A percentile compares a stretch with the other conserved stretches of the same genome.
Conservation (phyloP, 1,139 yeast genomes). For the Suhomyces panamericanus region DNA sequence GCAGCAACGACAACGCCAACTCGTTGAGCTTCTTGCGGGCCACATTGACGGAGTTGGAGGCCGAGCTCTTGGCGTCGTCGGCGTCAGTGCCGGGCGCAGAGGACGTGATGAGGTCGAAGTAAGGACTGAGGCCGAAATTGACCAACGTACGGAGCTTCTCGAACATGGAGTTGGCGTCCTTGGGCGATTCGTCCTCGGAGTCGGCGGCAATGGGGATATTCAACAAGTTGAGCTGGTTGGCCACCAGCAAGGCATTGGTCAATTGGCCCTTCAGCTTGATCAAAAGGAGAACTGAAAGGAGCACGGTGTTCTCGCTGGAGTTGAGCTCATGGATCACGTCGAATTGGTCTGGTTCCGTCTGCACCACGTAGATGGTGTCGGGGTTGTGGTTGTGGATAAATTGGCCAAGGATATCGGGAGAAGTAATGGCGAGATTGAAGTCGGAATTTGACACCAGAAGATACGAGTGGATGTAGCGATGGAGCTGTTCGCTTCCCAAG, state of each 20-base stretch:
- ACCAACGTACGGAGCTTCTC: constrained; percentile 62
- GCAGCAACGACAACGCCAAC: constrained; percentile 64
- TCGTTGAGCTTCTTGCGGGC: constrained; percentile 70
- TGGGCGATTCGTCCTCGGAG: constrained; percentile 11
- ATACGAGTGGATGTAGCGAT: constrained; percentile 14
- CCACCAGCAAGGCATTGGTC: constrained; percentile 23
- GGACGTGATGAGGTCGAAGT: constrained; percentile 32
- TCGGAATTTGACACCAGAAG: constrained; percentile 12
- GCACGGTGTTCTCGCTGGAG: not conserved
- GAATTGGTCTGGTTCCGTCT: constrained; percentile 18
- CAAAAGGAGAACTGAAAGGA: constrained; percentile 31
- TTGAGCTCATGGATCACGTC: constrained; percentile 19
- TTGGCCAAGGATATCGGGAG: constrained; percentile 7
- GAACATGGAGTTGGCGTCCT: constrained; percentile 34
- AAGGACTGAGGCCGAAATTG: constrained; percentile 44
- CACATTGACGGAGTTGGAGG: constrained; percentile 31
- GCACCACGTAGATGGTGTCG: constrained; percentile 24
- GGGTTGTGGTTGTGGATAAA: constrained; percentile 22
- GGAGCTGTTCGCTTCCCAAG: constrained; percentile 44
- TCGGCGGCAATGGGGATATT: constrained; percentile 34
- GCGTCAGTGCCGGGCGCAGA: constrained; percentile 6
- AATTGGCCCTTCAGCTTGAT: constrained; percentile 47
- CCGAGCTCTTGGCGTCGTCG: constrained; percentile 14
- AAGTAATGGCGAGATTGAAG: constrained; percentile 7
- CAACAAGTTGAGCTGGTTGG: constrained; percentile 43